Base-by-base conservation (phyloP, 768 basidiomycete species). In the Heimioporus sp. region DNA sequence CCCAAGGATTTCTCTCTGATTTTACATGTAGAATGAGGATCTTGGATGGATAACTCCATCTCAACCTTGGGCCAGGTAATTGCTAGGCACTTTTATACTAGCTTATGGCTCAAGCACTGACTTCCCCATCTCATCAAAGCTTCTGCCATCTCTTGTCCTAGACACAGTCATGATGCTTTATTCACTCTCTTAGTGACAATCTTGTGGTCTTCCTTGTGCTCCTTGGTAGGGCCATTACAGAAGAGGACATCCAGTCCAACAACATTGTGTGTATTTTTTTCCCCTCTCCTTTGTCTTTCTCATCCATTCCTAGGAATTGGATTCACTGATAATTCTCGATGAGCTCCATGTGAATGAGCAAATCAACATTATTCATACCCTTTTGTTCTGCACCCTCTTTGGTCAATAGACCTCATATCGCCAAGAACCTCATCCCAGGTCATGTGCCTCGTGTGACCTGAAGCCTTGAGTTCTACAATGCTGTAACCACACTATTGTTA, bases 241-340 rank as follows among this genome's bases (percentile, higher is more conserved):
- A 68, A 61, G 59, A 65, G 1, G 81, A 82, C 54, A 48, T 83
- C 20, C 65, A 75, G 39, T 66, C 71, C 12, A 76, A 76, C 20
- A 75, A 75, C 34, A 68, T 76, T 19, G 84, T 84, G 65, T 43
- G 76, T 73, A 46, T n/a, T 41, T 34, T n/a, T 54, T 47, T 34
- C 16, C 15, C 19, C 0, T 19, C 38, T 19, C 10, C 15, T 17
- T 48, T 43, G 4, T 46, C 28, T 24, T 46, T 40, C 46, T 52
- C 43, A 57, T 40, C 17, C 45, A 13, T 2, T 46, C 51, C 12
- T 44, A 82, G 81, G 72, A 65, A 61, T 65, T 71, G 15, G 82
- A 82, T 61, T 32, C 80, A 28, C 41, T 72, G 1, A 65, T 61
- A 2, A 63, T 61, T 10, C 64, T 81, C 12, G 62, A 64, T 10